Base-by-base conservation (phyloP, 164 flowering plant genomes). In the Stephania cephalantha region DNA sequence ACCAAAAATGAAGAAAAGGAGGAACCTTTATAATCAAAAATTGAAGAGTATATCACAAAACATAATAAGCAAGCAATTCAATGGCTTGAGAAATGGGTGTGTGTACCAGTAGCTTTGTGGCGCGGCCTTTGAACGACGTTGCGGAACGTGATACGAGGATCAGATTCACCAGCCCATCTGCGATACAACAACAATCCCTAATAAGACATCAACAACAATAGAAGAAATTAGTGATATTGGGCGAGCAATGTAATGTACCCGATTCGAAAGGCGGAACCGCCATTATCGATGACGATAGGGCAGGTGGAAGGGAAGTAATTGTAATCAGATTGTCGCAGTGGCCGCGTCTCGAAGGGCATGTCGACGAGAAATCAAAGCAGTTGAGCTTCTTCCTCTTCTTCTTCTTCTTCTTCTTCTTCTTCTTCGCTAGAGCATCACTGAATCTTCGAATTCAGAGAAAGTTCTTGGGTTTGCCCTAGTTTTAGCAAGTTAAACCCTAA, bases 111-210 rank as follows among this genome's bases (percentile, higher is more conserved):
- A 4, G 83, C 78, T 72, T 83, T 83, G 79, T 83, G 85, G 30
- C 83, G 83, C 42, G 85, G 85, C 46, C 83, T 74, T 70, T 78
- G 83, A 46, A 80, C 79, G 13, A 80, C 81, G 31, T 83, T 83
- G 45, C 83, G 80, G 68, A 83, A 83, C 30, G 78, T 69, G 25
- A 80, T 11, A 5, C 85, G 83, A 4, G 85, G 85, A 71, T 83
- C 74, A 3, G 81, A 74, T 73, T 83, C 85, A 25, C 85, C 83
- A 0, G 85, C 85, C 85, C 85, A 83, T 65, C 85, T 83, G 73
- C 74, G 18, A 9, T 35, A 9, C 17, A 68, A 68, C 22, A 68
- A 68, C 12, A 76, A 44, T 7, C 48, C 10, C 7, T 48, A n/a
- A 4, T 17, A 20, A 68, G 18, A 29, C 48, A 50, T 29, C 7